Conservation (phyloP, 768 basidiomycete genomes). For the Kwoniella bestiolae region DNA sequence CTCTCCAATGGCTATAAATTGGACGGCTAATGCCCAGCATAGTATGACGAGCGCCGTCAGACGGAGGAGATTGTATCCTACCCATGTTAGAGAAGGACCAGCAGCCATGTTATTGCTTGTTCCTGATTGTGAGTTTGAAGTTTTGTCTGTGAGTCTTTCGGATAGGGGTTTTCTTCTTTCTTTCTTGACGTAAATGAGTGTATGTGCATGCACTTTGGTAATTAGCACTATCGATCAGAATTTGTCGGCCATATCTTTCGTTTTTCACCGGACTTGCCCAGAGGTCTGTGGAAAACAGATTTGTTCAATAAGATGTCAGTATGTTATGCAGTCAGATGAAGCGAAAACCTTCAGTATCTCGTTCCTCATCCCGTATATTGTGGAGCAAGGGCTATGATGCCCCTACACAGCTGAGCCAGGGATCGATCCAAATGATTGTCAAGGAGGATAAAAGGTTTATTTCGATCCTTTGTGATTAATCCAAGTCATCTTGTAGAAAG, state of each 20-base stretch:
- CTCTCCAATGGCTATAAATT: conserved; percentile 41
- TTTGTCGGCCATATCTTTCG: no score
- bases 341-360: no score
- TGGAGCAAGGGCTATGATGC: no score
- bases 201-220: no score
- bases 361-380: no score
- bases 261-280: no score
- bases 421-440: background rate
- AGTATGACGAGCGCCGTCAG: conserved; percentile 33
- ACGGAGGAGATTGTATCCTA: conserved; percentile 42
- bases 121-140: conserved; percentile 4
- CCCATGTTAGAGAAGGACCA: conserved; percentile 19
- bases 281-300: no score
- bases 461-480: background rate
- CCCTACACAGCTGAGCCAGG: background rate
- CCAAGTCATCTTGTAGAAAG: background rate
- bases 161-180: background rate
- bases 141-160: background rate
- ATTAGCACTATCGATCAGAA: no score
- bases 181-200: background rate
- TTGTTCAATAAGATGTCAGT: no score
- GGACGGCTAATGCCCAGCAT: conserved; percentile 41
- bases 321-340: no score
- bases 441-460: background rate
- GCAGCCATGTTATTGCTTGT: conserved; percentile 15